Conservation (phyloP, 768 basidiomycete species). For the Amyloporia xantha region DNA sequence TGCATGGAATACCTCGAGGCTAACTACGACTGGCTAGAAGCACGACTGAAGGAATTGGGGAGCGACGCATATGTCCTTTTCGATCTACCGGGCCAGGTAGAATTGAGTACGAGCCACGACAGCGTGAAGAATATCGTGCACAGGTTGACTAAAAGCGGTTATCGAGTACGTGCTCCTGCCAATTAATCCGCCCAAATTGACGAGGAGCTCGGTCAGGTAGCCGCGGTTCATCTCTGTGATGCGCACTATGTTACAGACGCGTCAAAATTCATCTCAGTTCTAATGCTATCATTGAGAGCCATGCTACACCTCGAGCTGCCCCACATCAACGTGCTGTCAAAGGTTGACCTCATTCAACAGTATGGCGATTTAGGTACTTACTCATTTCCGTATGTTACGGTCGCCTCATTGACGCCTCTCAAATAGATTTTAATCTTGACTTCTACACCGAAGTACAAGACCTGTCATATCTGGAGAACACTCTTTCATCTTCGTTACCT, state of each 20-base stretch:
- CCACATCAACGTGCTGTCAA: conserved; percentile 94
- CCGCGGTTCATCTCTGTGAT: conserved; percentile 92
- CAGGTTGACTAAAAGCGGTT: conserved; percentile 64
- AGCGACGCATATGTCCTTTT: conserved; percentile 84
- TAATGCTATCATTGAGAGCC: conserved; percentile 86
- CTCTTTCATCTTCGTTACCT: conserved; percentile 57
- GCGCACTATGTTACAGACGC: conserved; percentile 97
- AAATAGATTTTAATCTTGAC: conserved; percentile 88
- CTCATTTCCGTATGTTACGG: background rate
- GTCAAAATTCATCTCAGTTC: conserved; percentile 87
- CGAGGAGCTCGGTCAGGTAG: conserved; percentile 48
- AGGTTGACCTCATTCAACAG: conserved; percentile 83
- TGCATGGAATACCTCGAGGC: conserved; percentile 95
- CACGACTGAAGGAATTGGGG: conserved; percentile 54
- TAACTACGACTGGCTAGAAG: conserved; percentile 89
- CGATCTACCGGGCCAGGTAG: conserved; percentile 96
- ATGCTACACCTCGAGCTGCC: conserved; percentile 99
- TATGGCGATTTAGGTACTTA: conserved; percentile 86
- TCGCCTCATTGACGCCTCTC: background rate
- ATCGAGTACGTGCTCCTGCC: conserved; percentile 58
- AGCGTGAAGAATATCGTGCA: conserved; percentile 78
- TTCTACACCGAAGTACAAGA: conserved; percentile 99
- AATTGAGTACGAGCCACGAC: conserved; percentile 92
- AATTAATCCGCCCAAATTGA: conserved; percentile 1
- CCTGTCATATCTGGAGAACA: conserved; percentile 77